Percentiles rank a stretch among this genome's conserved stretches.
phyloP scores from a whole-genome alignment of 441 rosid species.

The Bruguiera hainesii region DNA sequence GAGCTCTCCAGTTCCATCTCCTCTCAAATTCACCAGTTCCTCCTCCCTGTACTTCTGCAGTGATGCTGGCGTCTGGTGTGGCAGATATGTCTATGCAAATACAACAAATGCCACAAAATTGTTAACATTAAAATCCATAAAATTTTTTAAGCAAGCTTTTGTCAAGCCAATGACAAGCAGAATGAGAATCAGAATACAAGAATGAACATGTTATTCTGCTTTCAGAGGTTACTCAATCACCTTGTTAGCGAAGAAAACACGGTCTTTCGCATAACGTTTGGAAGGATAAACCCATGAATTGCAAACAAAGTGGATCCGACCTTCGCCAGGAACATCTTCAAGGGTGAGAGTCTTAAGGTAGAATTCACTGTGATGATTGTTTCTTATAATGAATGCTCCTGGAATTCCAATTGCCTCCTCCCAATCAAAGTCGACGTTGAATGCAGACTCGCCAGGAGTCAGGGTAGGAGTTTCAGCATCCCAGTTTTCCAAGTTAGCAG shows the following conservation, averaged over 20 bases:
- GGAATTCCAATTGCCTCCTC: constrained; percentile 50
- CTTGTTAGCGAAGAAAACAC: constrained; percentile 75
- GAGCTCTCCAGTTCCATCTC: constrained; percentile 46
- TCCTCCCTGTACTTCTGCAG: constrained; percentile 48
- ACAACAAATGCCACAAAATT: constrained; percentile 1
- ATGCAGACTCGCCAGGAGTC: constrained; percentile 51
- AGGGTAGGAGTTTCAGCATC: constrained; percentile 34
- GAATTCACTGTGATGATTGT: constrained; percentile 57
- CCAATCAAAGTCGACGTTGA: constrained; percentile 47
- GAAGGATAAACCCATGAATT: constrained; percentile 75
- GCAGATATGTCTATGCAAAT: constrained; percentile 49
- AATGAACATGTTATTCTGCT: too few species aligned
- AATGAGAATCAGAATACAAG: too few species aligned
- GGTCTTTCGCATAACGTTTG: constrained; percentile 36
- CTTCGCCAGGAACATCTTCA: constrained; percentile 58
- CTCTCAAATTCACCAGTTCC: constrained; percentile 50
- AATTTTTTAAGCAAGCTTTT: too few species aligned
- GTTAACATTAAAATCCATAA: not conserved
- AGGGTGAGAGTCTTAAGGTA: constrained; percentile 58
- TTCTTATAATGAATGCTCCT: constrained; percentile 53
- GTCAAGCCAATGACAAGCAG: too few species aligned
- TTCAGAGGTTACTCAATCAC: constrained; percentile 20
- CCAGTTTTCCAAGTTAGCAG: constrained; percentile 60
- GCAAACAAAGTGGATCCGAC: constrained; percentile 55
- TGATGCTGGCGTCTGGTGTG: constrained; percentile 42